Conservation (phyloP, 768 basidiomycete species). For the Rhodosporidiobolus odoratus region DNA sequence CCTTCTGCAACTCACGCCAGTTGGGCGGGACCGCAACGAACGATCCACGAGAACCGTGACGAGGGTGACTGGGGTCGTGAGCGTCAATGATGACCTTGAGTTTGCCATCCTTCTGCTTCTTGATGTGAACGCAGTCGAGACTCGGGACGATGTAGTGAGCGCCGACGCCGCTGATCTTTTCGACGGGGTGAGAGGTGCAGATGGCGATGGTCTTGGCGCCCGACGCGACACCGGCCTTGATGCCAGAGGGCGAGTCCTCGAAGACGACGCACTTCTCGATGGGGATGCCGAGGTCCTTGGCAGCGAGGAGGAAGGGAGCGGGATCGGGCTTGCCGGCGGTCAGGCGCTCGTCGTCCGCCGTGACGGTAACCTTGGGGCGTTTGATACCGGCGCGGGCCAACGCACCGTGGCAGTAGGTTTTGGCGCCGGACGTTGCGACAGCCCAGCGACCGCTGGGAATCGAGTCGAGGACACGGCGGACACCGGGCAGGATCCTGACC, state of each 20-base stretch:
- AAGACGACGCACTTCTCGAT: conserved; percentile 52
- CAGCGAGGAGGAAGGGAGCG: conserved; percentile 48
- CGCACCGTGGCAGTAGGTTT: conserved; percentile 56
- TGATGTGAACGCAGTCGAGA: conserved; percentile 38
- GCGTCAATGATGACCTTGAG: conserved; percentile 27
- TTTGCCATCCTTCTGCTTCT: conserved; percentile 21
- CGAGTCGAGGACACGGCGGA: conserved; percentile 60
- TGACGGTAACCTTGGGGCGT: conserved; percentile 65
- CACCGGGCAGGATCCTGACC: conserved; percentile 65
- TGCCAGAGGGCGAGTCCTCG: conserved; percentile 48
- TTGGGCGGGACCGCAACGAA: conserved; percentile 35
- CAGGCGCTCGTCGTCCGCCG: conserved; percentile 68
- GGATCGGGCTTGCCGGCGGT: conserved; percentile 52
- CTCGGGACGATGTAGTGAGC: conserved; percentile 35
- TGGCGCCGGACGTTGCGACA: conserved; percentile 68
- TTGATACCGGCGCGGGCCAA: conserved; percentile 65
- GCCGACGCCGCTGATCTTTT: conserved; percentile 40
- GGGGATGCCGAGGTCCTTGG: conserved; percentile 46
- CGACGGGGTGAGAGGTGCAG: conserved; percentile 46
- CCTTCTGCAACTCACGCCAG: neutral
- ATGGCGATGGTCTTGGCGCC: conserved; percentile 47
- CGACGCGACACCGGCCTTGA: conserved; percentile 46
- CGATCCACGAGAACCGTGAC: conserved; percentile 37
- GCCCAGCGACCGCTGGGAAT: conserved; percentile 64
- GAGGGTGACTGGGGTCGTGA: conserved; percentile 36